Base-by-base conservation (phyloP, 805 yeast species). In the Spathaspora sp. region DNA sequence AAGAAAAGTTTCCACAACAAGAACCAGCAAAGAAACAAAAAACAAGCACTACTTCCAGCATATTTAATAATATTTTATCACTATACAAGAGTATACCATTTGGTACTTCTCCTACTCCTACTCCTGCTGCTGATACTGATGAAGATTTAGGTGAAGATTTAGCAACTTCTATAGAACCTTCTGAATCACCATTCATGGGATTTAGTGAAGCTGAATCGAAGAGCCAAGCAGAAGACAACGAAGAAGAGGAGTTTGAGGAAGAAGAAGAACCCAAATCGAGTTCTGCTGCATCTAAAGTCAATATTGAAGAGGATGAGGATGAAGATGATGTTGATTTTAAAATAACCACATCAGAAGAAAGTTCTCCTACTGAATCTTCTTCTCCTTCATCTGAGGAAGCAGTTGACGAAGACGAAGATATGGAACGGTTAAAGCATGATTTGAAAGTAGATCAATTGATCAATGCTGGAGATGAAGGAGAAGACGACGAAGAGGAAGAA, bases 101-200 rank as follows among this genome's bases (percentile, higher is more conserved):
- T 28, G 53, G 46, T 35, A 26, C 55, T 1, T 47, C 48, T 5
- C 32, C 38, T n/a, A n/a, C 46, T 17, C 23, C 29, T 8, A 14
- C 49, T 6, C 18, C 49, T 26, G 18, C 47, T 32, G 14, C 23
- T 20, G 23, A 42, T n/a, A 19, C 45, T 17, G 52, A 49, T 32
- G 52, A 50, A 29, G 52, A 49, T 42, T 12, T 44, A 23, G 51
- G 51, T 12, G 51, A 44, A 26, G 50, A 45, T 43, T 23, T 26
- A 46, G 62, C 61, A n/a, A 70, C 64, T 20, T 71, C 59, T 16
- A 66, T 60, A 19, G 66, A 64, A 10, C 67, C 60, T 20, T 38
- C 39, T 12, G 68, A 42, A 31, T 53, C 56, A 16, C 53, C 56
- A 28, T 53, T 53, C 23, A 48, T 45, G 23, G 56, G 56, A 14